Base-by-base conservation (phyloP, 1,139 yeast species). In the Yamadazyma atmosphaerica region DNA sequence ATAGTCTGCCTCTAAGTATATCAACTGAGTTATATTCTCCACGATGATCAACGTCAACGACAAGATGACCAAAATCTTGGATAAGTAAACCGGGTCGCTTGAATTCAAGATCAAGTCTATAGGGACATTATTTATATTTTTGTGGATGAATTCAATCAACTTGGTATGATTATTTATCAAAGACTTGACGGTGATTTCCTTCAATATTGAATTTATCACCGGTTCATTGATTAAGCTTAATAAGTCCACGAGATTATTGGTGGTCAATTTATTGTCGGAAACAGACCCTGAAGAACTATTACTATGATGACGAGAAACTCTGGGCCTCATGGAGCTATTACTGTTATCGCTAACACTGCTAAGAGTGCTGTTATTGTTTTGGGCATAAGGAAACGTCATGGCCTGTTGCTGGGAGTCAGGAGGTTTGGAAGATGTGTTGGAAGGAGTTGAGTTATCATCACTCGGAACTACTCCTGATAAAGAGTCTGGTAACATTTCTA, bases 1-100 rank as follows among this genome's bases (percentile, higher is more conserved):
- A 23, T 54, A 54, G 29, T 53, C 53, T 36, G 52, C 55, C 39
- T 61, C 58, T 38, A 57, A 45, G 24, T 45, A 46, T 39, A 58
- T 61, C 22, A 65, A 51, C 42, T 63, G 65, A 39, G 62, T 58
- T 36, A 63, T 50, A 38, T 62, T 56, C 42, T 67, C 73, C 10
- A 63, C 55, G 4, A 64, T 53, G 24, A 65, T 45, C 39, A 65
- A 50, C 39, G 58, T 53, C 31, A 63, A 45, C 4, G 72, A 59
- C 33, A 66, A 44, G 1, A 64, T 55, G 6, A 62, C 51, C 23
- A 63, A 50, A 18, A 63, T 41, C 19, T 55, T 60, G 17, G 70
- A 64, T 18, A 67, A 50, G 39, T 49, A 62, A 23, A 57, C 46
- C n/a, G 68, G 60, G 41, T 67, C 70, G 33, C 55, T 57, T 25